These are phyloP conservation scores for Jamesozyma piceae DNA, from an alignment of 805 yeast genomes.

Conservation along the genomic window DNA sequence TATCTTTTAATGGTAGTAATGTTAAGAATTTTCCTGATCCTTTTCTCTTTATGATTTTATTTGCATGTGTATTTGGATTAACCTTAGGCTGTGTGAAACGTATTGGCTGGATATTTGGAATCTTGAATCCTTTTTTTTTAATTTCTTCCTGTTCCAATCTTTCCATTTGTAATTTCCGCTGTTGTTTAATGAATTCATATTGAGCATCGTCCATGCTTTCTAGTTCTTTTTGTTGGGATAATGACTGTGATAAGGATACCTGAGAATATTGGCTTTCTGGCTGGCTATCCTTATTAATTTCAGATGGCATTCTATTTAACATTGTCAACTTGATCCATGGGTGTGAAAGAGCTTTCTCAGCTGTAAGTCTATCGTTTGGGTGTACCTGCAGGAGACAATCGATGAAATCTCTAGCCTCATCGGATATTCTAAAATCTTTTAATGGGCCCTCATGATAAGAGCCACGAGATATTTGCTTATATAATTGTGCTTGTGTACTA, in stretches of 20 bases:
- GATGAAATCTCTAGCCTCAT: slow-evolving; percentile 64
- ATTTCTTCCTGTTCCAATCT: slow-evolving; percentile 10
- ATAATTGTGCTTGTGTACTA: slow-evolving; percentile 76
- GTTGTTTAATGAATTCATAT: slow-evolving; percentile 17
- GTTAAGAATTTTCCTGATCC: slow-evolving; percentile 50
- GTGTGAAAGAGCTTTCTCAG: slow-evolving; percentile 65
- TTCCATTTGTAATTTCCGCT: slow-evolving; percentile 14
- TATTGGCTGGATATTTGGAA: slow-evolving; percentile 22
- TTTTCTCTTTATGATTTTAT: slow-evolving; percentile 9
- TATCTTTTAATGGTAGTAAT: slow-evolving; percentile 42
- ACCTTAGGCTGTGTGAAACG: slow-evolving; percentile 20
- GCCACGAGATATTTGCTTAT: slow-evolving; percentile 66
- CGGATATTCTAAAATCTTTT: slow-evolving; percentile 53
- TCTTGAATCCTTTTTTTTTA: slow-evolving; percentile 19
- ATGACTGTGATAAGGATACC: slow-evolving; percentile 60
- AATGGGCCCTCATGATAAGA: slow-evolving; percentile 72
- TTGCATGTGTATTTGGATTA: slow-evolving; percentile 4
- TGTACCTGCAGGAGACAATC: slow-evolving; percentile 64
- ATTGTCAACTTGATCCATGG: slow-evolving; percentile 55
- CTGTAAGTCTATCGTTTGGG: slow-evolving; percentile 63
- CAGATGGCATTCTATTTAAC: neutral
- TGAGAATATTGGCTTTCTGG: slow-evolving; percentile 4
- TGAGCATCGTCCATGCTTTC: slow-evolving; percentile 31
- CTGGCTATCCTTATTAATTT: neutral
- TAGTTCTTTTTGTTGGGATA: slow-evolving; percentile 51